These are phyloP conservation scores for Fusarium sp. DNA, from an alignment of 2,329 filamentous ascomycete species.

Conservation along the genomic window DNA sequence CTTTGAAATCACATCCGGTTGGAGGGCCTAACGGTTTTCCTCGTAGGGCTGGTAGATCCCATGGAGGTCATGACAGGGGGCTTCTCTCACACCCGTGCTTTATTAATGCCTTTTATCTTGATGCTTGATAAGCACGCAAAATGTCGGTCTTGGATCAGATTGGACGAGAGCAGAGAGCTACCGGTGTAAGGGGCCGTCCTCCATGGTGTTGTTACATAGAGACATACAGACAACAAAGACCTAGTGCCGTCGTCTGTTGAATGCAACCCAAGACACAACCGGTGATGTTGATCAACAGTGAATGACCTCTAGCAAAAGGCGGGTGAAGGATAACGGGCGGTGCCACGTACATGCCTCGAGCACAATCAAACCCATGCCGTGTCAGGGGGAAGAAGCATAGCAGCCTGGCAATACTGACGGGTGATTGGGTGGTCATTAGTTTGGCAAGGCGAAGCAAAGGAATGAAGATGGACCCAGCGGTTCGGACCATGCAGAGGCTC, in stretches of 20 bases:
- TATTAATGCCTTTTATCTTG: background rate
- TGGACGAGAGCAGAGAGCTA: conserved; percentile 8
- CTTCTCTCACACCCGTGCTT: conserved; percentile 16
- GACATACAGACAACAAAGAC: conserved; percentile 4
- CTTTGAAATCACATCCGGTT: conserved; percentile 16
- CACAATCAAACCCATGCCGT: conserved; percentile 22
- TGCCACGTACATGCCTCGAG: conserved; percentile 37
- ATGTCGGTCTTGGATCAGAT: conserved; percentile 29
- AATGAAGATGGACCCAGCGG: conserved; percentile 31
- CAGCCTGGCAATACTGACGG: conserved; percentile 39
- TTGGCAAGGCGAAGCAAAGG: conserved; percentile 32
- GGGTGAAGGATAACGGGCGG: conserved; percentile 39
- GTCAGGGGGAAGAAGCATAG: conserved; percentile 32
- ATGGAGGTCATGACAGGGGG: conserved; percentile 6
- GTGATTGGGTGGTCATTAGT: conserved; percentile 28
- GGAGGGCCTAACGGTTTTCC: conserved; percentile 23
- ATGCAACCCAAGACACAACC: conserved; percentile 32
- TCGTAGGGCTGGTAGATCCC: conserved; percentile 34
- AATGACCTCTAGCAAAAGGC: conserved; percentile 16
- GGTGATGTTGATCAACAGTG: conserved; percentile 39
- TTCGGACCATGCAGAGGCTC: conserved; percentile 31
- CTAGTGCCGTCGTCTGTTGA: conserved; percentile 13
- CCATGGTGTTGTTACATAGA: too few species aligned
- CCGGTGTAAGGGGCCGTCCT: background rate
- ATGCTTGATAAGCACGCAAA: conserved; percentile 37